Evolutionary conservation across 2,329 filamentous ascomycete genomes (phyloP).

Genomic region (Neobulgaria alba): DNA sequence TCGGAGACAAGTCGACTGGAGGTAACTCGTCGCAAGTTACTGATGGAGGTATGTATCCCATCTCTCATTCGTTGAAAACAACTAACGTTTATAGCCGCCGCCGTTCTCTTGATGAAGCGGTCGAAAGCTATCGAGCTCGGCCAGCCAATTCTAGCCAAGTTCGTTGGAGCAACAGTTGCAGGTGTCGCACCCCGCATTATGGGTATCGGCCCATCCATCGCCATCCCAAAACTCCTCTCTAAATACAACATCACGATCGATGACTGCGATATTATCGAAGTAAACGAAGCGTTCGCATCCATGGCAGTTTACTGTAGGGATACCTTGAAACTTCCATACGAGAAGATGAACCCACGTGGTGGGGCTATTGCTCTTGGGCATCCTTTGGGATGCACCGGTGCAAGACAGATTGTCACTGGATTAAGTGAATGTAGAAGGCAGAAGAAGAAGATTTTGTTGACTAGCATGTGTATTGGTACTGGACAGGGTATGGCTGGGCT

Average conservation of each 20-base stretch:
- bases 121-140: conserved; percentile 78
- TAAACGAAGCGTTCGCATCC: conserved; percentile 96
- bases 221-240: conserved; percentile 72
- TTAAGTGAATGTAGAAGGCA: conserved; percentile 74
- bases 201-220: conserved; percentile 77
- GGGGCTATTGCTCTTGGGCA: conserved; percentile 79
- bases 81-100: conserved; percentile 51
- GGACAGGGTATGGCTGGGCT: conserved; percentile 61
- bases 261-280: conserved; percentile 83
- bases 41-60: conserved; percentile 58
- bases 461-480: conserved; percentile 78
- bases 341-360: conserved; percentile 74
- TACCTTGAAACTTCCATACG: conserved; percentile 58
- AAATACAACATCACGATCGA: conserved; percentile 70
- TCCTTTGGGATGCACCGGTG: conserved; percentile 70
- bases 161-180: conserved; percentile 81
- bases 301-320: conserved; percentile 94
- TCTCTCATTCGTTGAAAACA: background rate
- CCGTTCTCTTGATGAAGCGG: conserved; percentile 88
- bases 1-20: conserved; percentile 77
- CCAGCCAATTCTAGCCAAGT: conserved; percentile 91
- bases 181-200: conserved; percentile 91
- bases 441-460: conserved; percentile 85
- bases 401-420: conserved; percentile 80
- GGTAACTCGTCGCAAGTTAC: conserved; percentile 94